Percentiles rank a stretch among this genome's conserved stretches.
phyloP scores from a whole-genome alignment of 2,329 filamentous ascomycete species.

The Claviceps arundinis region DNA sequence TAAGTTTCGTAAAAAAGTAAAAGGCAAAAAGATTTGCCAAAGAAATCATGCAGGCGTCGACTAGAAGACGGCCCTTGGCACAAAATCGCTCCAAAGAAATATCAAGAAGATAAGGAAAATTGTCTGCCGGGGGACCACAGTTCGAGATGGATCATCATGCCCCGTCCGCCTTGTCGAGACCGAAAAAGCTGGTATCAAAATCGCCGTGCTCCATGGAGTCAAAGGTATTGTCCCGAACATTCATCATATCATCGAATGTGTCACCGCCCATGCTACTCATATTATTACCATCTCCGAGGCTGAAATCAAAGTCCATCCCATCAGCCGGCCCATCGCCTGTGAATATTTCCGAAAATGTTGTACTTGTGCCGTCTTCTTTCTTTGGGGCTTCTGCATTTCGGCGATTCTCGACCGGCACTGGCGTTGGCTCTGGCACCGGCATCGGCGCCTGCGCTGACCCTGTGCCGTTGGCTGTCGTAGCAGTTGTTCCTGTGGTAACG shows the following conservation, averaged over 20 bases:
- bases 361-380: slow-evolving; percentile 15
- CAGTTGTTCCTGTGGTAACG: slow-evolving; percentile 10
- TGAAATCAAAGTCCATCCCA: slow-evolving; percentile 23
- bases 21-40: background rate
- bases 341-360: slow-evolving; percentile 32
- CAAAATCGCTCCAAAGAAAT: too few relatives aligned
- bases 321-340: slow-evolving; percentile 28
- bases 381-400: slow-evolving; percentile 12
- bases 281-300: slow-evolving; percentile 12
- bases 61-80: too few relatives aligned
- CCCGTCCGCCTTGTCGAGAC: slow-evolving; percentile 18
- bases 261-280: slow-evolving; percentile 14
- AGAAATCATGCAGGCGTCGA: background rate
- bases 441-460: background rate
- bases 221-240: slow-evolving; percentile 26
- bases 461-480: slow-evolving; percentile 5
- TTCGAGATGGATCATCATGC: slow-evolving; percentile 4
- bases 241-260: slow-evolving; percentile 39
- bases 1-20: too few relatives aligned
- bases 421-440: background rate
- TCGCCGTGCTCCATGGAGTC: slow-evolving; percentile 30
- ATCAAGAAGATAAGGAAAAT: background rate
- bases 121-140: background rate
- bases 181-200: slow-evolving; percentile 35
- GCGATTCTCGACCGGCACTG: slow-evolving; percentile 2